phyloP scores from a whole-genome alignment of 176 grass and related monocot genomes.

The Cymbopogon citratus region DNA sequence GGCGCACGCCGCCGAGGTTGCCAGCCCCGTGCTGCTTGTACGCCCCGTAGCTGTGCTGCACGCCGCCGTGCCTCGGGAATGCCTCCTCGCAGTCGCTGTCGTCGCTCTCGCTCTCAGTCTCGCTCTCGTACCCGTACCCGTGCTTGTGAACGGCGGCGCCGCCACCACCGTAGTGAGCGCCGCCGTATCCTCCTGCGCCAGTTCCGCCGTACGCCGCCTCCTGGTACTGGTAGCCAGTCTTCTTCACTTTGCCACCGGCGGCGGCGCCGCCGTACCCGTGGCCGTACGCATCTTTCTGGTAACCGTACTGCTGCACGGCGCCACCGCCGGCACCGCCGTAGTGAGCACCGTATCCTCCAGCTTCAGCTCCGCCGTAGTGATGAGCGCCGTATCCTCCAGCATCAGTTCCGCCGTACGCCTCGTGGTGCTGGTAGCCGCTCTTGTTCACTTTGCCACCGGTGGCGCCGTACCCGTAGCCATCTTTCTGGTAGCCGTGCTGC shows the following conservation, averaged over 20 bases:
- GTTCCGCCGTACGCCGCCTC: not conserved
- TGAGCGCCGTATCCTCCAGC: not conserved
- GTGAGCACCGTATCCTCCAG: not conserved
- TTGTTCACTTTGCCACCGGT: not conserved
- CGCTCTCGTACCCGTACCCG: not conserved
- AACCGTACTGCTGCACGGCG: not conserved
- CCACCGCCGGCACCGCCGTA: not conserved
- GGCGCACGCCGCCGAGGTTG: not conserved
- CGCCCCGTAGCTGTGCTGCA: not conserved
- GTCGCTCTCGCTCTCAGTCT: not conserved
- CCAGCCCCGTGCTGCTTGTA: not conserved
- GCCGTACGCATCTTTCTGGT: not conserved
- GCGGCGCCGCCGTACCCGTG: not conserved
- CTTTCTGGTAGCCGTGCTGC: not conserved
- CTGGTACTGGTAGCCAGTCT: not conserved
- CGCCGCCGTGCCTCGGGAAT: not conserved
- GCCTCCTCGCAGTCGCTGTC: constrained; percentile 38
- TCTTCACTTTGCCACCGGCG: not conserved
- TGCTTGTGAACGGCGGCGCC: not conserved
- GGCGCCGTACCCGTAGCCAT: not conserved
- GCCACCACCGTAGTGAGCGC: not conserved
- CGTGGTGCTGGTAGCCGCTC: not conserved
- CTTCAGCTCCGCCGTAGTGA: not conserved
- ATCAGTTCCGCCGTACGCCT: not conserved
- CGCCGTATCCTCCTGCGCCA: not conserved